phyloP scores from a whole-genome alignment of 1,284 basidiomycete species.

The Apiotrichum gracile region DNA sequence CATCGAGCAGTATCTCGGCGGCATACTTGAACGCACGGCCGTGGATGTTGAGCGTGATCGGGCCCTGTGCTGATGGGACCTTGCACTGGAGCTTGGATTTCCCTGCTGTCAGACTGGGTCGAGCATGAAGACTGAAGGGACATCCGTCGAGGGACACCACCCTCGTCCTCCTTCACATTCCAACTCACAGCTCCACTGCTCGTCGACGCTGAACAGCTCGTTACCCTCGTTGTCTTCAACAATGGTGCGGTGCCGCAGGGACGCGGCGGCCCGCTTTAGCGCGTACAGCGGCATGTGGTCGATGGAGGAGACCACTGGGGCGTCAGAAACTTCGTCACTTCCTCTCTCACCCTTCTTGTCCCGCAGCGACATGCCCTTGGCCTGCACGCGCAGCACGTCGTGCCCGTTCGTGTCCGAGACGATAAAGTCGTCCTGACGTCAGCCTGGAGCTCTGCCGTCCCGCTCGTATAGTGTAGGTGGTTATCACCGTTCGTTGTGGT shows the following conservation, averaged over 20 bases:
- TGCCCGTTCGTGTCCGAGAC: neutral
- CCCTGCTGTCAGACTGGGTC: neutral
- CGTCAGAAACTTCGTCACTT: no score
- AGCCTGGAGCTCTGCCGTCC: neutral
- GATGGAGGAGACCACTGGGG: neutral
- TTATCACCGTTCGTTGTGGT: no score
- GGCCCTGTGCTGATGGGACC: neutral
- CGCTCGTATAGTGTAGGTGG: no score
- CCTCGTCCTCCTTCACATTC: neutral
- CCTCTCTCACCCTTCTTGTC: neutral
- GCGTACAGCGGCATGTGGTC: conserved; percentile 1
- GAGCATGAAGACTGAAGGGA: no score
- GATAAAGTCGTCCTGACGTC: conserved; percentile 1
- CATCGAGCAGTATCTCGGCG: neutral
- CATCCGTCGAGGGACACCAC: no score
- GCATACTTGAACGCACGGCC: neutral
- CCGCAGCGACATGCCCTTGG: neutral
- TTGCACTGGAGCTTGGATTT: neutral
- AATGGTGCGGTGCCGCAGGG: neutral
- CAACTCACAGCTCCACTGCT: conserved; percentile 4
- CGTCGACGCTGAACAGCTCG: neutral
- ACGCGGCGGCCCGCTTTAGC: neutral
- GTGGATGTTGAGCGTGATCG: neutral
- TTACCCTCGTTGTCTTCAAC: neutral
- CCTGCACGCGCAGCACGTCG: neutral